phyloP scores from a whole-genome alignment of 352 stramenopile species.

The Pythium plurisporium region DNA sequence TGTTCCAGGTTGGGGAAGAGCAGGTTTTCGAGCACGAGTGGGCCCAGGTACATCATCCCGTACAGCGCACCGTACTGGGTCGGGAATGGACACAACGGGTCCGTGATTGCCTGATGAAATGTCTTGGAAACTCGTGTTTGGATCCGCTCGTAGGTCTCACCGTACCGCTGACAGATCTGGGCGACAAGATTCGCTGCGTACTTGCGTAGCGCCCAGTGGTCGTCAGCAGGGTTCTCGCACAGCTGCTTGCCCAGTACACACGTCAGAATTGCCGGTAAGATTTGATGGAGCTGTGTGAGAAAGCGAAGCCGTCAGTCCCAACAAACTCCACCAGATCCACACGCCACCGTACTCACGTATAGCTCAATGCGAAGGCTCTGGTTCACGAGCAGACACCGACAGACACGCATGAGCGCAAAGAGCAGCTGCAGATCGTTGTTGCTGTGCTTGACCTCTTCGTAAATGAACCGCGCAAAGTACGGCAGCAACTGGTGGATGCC shows the following conservation, averaged over 20 bases:
- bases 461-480: conserved; percentile 87
- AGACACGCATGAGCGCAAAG: conserved; percentile 86
- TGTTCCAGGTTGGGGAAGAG: conserved; percentile 84
- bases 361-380: conserved; percentile 91
- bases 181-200: conserved; percentile 77
- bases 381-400: conserved; percentile 89
- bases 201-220: conserved; percentile 91
- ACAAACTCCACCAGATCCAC: background rate
- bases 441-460: conserved; percentile 85
- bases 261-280: conserved; percentile 91
- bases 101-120: conserved; percentile 83
- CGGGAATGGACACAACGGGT: conserved; percentile 70
- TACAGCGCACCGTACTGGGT: conserved; percentile 93
- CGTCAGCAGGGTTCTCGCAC: conserved; percentile 76
- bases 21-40: conserved; percentile 90
- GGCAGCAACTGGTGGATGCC: conserved; percentile 88
- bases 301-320: no score
- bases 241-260: conserved; percentile 90
- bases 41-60: conserved; percentile 77
- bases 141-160: conserved; percentile 90
- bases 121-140: conserved; percentile 90
- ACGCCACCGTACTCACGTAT: conserved; percentile 61
- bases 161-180: conserved; percentile 81
- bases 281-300: conserved; percentile 81
- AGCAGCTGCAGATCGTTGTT: conserved; percentile 74